Evolutionary conservation across 2,329 filamentous ascomycete species (phyloP), one percentile per base, ranked within the genome.

Genomic region (Grosmannia clavigera): DNA sequence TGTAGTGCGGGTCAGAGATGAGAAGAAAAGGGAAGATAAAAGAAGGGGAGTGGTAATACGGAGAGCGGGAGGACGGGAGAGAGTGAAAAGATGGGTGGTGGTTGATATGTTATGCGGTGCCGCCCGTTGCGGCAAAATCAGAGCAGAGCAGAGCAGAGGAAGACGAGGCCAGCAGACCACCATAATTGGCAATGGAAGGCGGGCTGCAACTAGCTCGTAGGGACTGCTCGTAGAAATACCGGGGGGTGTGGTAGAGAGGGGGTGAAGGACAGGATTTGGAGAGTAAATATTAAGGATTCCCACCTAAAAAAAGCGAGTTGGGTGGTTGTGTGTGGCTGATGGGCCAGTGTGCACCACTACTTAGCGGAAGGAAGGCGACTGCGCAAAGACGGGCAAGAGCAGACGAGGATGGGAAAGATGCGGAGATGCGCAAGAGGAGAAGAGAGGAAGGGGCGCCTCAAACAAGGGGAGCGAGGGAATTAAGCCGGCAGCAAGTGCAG

Each of bases 71-170:
- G 63, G 62, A 63, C 58, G 58, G 57, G 57, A 52, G 43, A 38
- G 60, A 27, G 53, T 35, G 43, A 27, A 43, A 38, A 19, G 40
- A 57, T 50, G 50, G 55, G 33, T 29, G 59, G 56, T 59, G 57
- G 54, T 57, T 66, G 59, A 64, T 66, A 67, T 63, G 60, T 66
- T 65, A 68, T 62, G 62, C 62, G 60, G 61, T 66, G 66, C 68
- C 67, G 67, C 67, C 66, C 65, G 64, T 66, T 70, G 68, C 69
- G 70, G 70, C 66, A 72, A 71, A 70, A 70, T 66, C 70, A 68
- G 62, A 58, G 58, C n/a, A 48, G 51, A 58, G 40, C 55, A 25
- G 33, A 25, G 38, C 5, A 43, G 50, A 29, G 31, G n/a, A 40
- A 31, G 25, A 54, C 31, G 33, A 58, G 31, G 27, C 27, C 40